Evolutionary conservation across 2,329 filamentous ascomycete species (phyloP).

Genomic region (Davidsoniella eucalypti): DNA sequence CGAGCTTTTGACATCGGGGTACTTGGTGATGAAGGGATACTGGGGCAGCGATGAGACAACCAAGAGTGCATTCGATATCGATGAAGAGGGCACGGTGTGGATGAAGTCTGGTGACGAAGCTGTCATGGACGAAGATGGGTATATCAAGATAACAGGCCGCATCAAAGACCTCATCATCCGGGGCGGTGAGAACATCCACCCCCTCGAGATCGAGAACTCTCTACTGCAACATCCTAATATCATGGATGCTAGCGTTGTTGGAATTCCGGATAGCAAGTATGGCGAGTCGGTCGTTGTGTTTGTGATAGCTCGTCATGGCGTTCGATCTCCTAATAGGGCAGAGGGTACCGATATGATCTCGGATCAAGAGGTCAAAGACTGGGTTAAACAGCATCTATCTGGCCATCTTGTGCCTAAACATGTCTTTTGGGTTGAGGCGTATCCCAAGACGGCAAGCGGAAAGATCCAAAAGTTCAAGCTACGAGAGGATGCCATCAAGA

Average conservation of each 20-base stretch:
- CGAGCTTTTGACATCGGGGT: conserved; percentile 71
- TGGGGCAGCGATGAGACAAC: conserved; percentile 60
- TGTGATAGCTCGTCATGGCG: conserved; percentile 36
- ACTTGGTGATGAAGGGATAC: conserved; percentile 82
- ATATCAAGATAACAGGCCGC: conserved; percentile 72
- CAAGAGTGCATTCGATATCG: conserved; percentile 40
- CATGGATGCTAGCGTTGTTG: conserved; percentile 66
- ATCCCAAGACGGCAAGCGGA: conserved; percentile 87
- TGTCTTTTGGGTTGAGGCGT: conserved; percentile 74
- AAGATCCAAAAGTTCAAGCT: conserved; percentile 95
- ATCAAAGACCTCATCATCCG: conserved; percentile 95
- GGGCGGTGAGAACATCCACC: conserved; percentile 91
- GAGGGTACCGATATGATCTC: neutral
- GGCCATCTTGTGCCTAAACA: conserved; percentile 73
- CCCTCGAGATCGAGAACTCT: conserved; percentile 80
- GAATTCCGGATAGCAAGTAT: conserved; percentile 63
- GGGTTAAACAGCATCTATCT: conserved; percentile 53
- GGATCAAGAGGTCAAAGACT: conserved; percentile 43
- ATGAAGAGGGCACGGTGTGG: conserved; percentile 43
- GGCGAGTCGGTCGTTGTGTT: conserved; percentile 83
- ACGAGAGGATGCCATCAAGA: conserved; percentile 29
- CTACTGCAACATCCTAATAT: conserved; percentile 57
- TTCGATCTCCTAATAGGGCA: conserved; percentile 12
- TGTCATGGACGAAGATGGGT: conserved; percentile 65
- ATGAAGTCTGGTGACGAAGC: conserved; percentile 92